Evolutionary conservation across 2,329 filamentous ascomycete species (phyloP).

Genomic region (Sporothrix pallida): DNA sequence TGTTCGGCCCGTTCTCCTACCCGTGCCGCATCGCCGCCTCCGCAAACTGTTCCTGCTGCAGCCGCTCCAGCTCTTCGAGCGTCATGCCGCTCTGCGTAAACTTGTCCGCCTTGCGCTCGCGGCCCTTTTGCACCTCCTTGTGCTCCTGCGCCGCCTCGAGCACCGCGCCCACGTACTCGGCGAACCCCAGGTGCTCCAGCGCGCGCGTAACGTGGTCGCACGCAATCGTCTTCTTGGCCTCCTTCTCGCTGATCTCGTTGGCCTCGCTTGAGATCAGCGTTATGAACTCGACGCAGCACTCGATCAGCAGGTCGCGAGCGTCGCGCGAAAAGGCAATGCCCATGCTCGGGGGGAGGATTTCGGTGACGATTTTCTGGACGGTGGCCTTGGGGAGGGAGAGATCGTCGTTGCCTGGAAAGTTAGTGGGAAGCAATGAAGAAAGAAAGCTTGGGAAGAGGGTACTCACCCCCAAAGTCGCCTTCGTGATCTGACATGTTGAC

Average conservation of each 20-base stretch:
- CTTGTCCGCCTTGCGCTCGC: conserved; percentile 97
- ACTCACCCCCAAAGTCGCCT: conserved; percentile 60
- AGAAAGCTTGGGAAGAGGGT: neutral
- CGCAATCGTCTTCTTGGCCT: conserved; percentile 98
- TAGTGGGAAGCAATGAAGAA: conserved; percentile 40
- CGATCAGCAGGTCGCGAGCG: conserved; percentile 91
- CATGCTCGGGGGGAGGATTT: conserved; percentile 78
- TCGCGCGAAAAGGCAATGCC: conserved; percentile 93
- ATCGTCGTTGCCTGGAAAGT: conserved; percentile 59
- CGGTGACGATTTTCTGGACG: conserved; percentile 86
- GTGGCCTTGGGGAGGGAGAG: conserved; percentile 70
- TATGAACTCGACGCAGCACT: conserved; percentile 99
- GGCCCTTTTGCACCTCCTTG: conserved; percentile 89
- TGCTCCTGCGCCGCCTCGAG: conserved; percentile 86
- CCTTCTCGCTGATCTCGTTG: conserved; percentile 98
- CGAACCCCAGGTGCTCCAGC: conserved; percentile 88
- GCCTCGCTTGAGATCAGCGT: conserved; percentile 98
- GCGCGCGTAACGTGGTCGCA: conserved; percentile 98
- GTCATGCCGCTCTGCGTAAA: conserved; percentile 93
- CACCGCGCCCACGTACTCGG: conserved; percentile 88
- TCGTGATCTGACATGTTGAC: conserved; percentile 69
- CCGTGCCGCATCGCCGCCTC: conserved; percentile 77
- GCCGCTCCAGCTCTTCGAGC: conserved; percentile 83
- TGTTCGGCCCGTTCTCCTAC: conserved; percentile 37
- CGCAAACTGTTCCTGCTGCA: conserved; percentile 92